phyloP scores from a whole-genome alignment of 768 basidiomycete genomes.

The Leccinum subgranulosum region DNA sequence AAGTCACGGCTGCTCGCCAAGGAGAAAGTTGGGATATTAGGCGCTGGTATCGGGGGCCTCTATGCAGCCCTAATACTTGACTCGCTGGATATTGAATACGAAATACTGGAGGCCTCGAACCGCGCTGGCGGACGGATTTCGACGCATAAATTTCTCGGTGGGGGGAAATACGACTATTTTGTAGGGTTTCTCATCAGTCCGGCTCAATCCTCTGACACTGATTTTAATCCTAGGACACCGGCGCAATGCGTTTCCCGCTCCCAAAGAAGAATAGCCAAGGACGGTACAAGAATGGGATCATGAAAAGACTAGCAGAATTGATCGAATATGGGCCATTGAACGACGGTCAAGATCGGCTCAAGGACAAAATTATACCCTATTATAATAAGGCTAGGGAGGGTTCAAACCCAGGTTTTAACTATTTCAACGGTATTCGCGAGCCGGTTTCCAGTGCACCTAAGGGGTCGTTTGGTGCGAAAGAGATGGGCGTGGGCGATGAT shows the following conservation, averaged over 20 bases:
- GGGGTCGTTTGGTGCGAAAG: conserved; percentile 4
- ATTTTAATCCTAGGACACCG: conserved; percentile 25
- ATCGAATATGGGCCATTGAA: conserved; percentile 27
- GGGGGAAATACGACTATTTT: conserved; percentile 34
- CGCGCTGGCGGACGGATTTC: conserved; percentile 43
- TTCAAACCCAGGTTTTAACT: conserved; percentile 5
- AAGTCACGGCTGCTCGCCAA: not conserved
- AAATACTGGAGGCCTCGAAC: conserved; percentile 41
- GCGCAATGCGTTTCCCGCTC: conserved; percentile 38
- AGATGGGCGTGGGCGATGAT: conserved; percentile 5
- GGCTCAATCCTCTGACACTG: not conserved
- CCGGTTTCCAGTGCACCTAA: not conserved
- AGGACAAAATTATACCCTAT: conserved; percentile 22
- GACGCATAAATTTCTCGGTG: conserved; percentile 39
- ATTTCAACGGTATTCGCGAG: conserved; percentile 9
- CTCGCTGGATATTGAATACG: conserved; percentile 39
- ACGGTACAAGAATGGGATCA: conserved; percentile 20
- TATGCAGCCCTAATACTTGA: conserved; percentile 46
- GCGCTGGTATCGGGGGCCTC: conserved; percentile 32
- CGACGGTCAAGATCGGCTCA: conserved; percentile 9
- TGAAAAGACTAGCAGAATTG: conserved; percentile 32
- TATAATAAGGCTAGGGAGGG: conserved; percentile 12
- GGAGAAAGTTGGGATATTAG: conserved; percentile 18
- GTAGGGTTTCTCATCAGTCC: conserved; percentile 8
- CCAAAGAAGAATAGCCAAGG: conserved; percentile 12